Conservation (phyloP, 1,139 yeast species). For the Debaryomyces psychrophilus region DNA sequence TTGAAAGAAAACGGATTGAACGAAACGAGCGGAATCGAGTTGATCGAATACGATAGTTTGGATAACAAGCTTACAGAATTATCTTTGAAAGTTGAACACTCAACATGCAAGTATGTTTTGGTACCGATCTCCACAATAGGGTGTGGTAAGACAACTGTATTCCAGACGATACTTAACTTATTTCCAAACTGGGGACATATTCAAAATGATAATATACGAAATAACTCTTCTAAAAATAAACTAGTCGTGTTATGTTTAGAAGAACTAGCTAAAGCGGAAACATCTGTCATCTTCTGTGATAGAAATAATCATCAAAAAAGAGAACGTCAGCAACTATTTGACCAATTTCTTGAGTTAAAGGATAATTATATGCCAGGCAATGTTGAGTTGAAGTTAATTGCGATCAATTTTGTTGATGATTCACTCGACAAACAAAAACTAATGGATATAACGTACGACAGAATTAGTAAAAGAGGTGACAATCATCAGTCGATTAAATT, state of each 20-base stretch:
- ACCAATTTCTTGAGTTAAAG: conserved; percentile 48
- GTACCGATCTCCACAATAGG: conserved; percentile 91
- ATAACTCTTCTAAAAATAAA: conserved; percentile 50
- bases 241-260: conserved; percentile 56
- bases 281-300: conserved; percentile 67
- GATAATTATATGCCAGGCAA: conserved; percentile 38
- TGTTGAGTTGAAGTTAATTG: conserved; percentile 53
- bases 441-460: conserved; percentile 55
- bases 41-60: conserved; percentile 27
- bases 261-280: conserved; percentile 28
- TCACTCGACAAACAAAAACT: conserved; percentile 29
- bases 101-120: conserved; percentile 54
- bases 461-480: conserved; percentile 77
- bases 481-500: conserved; percentile 85
- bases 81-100: conserved; percentile 12
- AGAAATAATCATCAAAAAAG: conserved; percentile 76
- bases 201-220: conserved; percentile 80
- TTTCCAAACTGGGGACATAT: conserved; percentile 72
- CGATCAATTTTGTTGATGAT: conserved; percentile 65
- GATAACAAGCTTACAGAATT: conserved; percentile 17
- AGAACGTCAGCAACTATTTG: conserved; percentile 71
- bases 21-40: conserved; percentile 37
- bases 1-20: conserved; percentile 43
- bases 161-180: conserved; percentile 58
- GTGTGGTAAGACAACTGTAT: conserved; percentile 91